Conservation (phyloP, 345 rosid genomes). For the Acer negundo region DNA sequence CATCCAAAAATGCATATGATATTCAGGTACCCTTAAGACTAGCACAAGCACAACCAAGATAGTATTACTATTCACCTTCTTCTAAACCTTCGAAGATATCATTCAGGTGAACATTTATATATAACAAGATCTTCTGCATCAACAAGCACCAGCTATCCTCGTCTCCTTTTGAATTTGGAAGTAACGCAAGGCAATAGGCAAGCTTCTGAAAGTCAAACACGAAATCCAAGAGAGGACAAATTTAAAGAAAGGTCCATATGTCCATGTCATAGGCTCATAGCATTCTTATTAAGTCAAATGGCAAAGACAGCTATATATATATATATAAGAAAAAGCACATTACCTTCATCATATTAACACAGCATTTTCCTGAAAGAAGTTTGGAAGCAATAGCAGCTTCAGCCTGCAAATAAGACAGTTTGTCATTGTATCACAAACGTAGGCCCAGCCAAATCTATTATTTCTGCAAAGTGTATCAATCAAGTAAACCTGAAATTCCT, state of each 20-base stretch:
- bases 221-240: constrained; percentile 19
- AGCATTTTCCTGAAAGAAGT: constrained; percentile 59
- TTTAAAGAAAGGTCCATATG: constrained; percentile 17
- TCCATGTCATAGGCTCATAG: not conserved
- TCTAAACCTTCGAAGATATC: constrained; percentile 78
- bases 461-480: not conserved
- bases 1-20: not conserved
- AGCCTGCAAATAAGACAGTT: constrained; percentile 45
- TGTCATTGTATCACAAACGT: constrained; percentile 1
- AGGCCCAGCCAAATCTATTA: not conserved
- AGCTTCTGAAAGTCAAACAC: constrained; percentile 57
- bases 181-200: constrained; percentile 73
- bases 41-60: constrained; percentile 15
- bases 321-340: constrained; percentile 3
- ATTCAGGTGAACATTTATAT: constrained; percentile 56
- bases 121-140: constrained; percentile 69
- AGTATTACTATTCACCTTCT: constrained; percentile 54
- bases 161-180: constrained; percentile 84
- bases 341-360: constrained; percentile 66
- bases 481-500: not conserved
- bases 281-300: constrained; percentile 19
- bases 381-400: constrained; percentile 69
- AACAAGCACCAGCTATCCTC: constrained; percentile 72
- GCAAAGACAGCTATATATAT: constrained; percentile 3
- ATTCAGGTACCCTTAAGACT: not conserved